These are phyloP conservation scores for Suillus sp. DNA, from an alignment of 768 basidiomycete species.

Conservation along the genomic window DNA sequence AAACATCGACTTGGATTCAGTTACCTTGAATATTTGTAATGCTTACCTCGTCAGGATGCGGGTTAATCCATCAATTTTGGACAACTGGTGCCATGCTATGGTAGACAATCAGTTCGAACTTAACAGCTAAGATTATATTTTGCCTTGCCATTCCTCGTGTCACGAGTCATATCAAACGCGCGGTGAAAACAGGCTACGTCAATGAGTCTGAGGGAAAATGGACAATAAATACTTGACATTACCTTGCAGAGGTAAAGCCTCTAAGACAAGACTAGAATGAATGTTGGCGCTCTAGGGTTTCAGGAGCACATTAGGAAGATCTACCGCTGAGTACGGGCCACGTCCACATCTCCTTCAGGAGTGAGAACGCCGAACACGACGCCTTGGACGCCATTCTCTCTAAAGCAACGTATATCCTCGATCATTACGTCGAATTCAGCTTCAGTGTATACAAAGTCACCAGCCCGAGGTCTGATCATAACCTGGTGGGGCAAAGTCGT, in stretches of 20 bases:
- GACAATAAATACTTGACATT: conserved; percentile 7
- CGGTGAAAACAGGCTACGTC: conserved; percentile 75
- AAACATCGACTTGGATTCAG: neutral
- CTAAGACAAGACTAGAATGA: conserved; percentile 50
- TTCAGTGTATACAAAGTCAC: conserved; percentile 76
- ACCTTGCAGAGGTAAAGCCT: conserved; percentile 68
- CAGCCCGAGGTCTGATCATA: conserved; percentile 79
- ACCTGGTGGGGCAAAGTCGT: conserved; percentile 42
- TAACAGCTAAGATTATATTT: neutral
- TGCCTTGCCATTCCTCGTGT: conserved; percentile 52
- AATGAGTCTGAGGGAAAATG: neutral
- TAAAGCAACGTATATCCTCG: conserved; percentile 69
- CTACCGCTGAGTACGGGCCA: conserved; percentile 54
- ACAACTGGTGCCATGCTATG: conserved; percentile 44
- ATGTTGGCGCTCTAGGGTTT: conserved; percentile 3
- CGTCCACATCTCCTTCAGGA: conserved; percentile 58
- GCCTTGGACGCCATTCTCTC: conserved; percentile 56
- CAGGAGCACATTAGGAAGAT: conserved; percentile 4
- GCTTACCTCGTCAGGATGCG: conserved; percentile 76
- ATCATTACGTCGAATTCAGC: conserved; percentile 72
- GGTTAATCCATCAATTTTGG: conserved; percentile 62
- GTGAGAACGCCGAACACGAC: conserved; percentile 70
- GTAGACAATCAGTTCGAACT: conserved; percentile 7
- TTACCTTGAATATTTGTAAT: neutral
- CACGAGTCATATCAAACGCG: conserved; percentile 73